Evolutionary conservation across 1,139 yeast genomes (phyloP).

Genomic region (Oligophagozyma castellii): DNA sequence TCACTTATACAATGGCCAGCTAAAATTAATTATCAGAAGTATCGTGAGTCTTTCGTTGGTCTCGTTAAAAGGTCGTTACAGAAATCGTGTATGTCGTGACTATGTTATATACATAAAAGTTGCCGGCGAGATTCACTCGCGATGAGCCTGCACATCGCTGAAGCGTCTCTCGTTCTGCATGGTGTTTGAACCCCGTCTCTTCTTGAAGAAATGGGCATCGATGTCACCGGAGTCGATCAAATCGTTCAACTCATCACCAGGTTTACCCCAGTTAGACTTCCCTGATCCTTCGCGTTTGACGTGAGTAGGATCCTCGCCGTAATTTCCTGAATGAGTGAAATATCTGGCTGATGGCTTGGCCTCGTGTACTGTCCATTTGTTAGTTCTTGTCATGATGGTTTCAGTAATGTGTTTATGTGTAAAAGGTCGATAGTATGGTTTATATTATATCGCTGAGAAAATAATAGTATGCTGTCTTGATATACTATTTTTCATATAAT

Average conservation of each 20-base stretch:
- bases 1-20: no score
- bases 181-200: constrained; percentile 34
- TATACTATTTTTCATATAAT: no score
- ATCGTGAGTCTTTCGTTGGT: no score
- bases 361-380: constrained; percentile 62
- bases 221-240: constrained; percentile 31
- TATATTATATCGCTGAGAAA: no score
- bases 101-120: not conserved
- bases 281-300: constrained; percentile 83
- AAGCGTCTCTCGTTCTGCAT: constrained; percentile 27
- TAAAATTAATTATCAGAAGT: no score
- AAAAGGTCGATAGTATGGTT: no score
- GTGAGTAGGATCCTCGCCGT: constrained; percentile 55
- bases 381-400: constrained; percentile 63
- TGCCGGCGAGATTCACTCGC: constrained; percentile 3
- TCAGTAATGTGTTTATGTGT: constrained; percentile 3
- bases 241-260: constrained; percentile 52
- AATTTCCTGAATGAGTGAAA: constrained; percentile 63
- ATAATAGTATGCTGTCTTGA: no score
- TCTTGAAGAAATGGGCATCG: constrained; percentile 26
- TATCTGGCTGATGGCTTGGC: constrained; percentile 47
- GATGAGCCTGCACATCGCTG: constrained; percentile 17
- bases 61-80: constrained; percentile 2
- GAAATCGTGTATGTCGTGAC: not conserved
- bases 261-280: constrained; percentile 58